These are phyloP conservation scores for Xylaria sp. DNA, from an alignment of 2,329 filamentous ascomycete genomes.

Conservation along the genomic window DNA sequence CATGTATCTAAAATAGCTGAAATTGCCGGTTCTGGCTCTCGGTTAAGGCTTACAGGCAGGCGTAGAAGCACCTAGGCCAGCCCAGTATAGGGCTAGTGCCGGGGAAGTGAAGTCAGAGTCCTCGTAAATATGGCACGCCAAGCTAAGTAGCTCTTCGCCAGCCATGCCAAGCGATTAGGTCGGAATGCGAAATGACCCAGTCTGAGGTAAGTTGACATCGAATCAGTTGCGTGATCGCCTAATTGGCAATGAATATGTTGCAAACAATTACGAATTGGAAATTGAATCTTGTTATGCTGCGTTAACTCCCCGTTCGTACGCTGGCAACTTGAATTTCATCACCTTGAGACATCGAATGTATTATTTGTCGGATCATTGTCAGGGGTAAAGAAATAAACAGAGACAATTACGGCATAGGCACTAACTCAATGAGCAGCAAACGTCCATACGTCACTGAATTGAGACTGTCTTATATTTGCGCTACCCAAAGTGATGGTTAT, in stretches of 20 bases:
- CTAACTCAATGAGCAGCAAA: background rate
- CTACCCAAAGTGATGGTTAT: background rate
- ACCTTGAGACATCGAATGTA: background rate
- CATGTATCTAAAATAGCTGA: background rate
- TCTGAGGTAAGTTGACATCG: background rate
- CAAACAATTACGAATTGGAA: background rate
- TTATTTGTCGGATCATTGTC: too few relatives aligned
- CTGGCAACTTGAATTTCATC: background rate
- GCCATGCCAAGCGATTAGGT: background rate
- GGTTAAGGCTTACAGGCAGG: background rate
- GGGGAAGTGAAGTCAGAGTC: background rate
- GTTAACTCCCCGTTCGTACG: background rate
- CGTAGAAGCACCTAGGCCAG: background rate
- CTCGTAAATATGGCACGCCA: background rate
- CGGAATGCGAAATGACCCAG: background rate
- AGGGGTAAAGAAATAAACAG: background rate
- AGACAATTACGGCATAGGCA: background rate
- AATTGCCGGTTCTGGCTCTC: background rate
- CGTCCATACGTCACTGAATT: background rate
- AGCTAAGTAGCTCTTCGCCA: background rate
- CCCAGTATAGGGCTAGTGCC: background rate
- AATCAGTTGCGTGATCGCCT: background rate
- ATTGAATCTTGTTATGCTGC: background rate
- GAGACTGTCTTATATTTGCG: background rate
- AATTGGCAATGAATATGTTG: background rate